Base-by-base conservation (phyloP, 202 grass and related monocot species). In the Zoysia matrella region DNA sequence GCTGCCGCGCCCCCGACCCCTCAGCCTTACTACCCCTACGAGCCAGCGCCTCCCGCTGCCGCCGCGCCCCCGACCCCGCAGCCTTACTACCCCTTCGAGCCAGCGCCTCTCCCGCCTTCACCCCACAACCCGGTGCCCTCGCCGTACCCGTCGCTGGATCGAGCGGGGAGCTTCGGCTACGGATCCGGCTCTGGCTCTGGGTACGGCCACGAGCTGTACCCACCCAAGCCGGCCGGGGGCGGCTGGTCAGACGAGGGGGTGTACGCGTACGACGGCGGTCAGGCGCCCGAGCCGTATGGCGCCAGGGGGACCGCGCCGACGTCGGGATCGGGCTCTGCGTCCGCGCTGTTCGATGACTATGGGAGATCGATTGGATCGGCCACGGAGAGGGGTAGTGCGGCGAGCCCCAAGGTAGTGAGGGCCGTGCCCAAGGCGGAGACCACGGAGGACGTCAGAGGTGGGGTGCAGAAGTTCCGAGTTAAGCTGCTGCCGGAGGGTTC, bases 381-480 rank as follows among this genome's bases (percentile, higher is more conserved):
- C 69, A 88, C 82, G 12, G 85, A 89, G 4, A 79, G 71, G 36
- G 89, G 75, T 6, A 60, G 88, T 36, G 43, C 74, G 48, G 80
- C 77, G 52, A 75, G 47, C 16, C 65, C 82, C 6, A 98, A 98
- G 86, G 88, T 98, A 36, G 90, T 91, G 53, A 88, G 86, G 73
- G 95, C 95, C 10, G 95, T 98, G 88, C 95, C 95, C 0, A 98
- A 98, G 91, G 73, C 80, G 13, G 95, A 98, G 52, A 72, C 86
- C 2, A 73, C 90, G 48, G 88, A 92, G 80, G 95, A 98, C 14
- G 74, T 82, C 18, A 93, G 91, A 9, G 80, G 81, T 39, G 95
- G 95, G 14, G 95, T 98, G 76, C 95, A 98, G 77, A 98, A 98
- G 65, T 98, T 93, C 83, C 68, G 95, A 71, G 92, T 98, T 3